Percentiles rank a stretch among this genome's conserved stretches.
Conservation (phyloP, 306 rosid genomes). For the Purshia tridentata region DNA sequence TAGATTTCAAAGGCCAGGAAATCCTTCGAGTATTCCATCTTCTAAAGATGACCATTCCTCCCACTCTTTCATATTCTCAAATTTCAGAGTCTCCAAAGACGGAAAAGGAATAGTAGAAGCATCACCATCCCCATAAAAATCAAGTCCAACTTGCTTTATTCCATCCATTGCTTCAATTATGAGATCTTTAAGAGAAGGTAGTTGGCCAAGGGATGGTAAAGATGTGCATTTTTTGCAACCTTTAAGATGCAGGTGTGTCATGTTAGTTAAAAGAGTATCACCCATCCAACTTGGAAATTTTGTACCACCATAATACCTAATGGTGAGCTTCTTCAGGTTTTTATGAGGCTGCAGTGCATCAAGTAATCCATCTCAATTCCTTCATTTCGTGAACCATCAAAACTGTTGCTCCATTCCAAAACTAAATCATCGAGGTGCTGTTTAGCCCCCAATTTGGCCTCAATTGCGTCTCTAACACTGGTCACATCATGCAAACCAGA, state of each 20-base stretch:
- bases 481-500: background rate
- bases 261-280: background rate
- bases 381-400: slow-evolving; percentile 19
- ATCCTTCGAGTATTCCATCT: slow-evolving; percentile 1
- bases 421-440: slow-evolving; percentile 1
- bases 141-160: slow-evolving; percentile 21
- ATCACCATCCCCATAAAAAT: slow-evolving; percentile 21
- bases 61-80: slow-evolving; percentile 27
- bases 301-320: slow-evolving; percentile 29
- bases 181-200: slow-evolving; percentile 32
- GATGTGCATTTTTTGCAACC: slow-evolving; percentile 9
- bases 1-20: slow-evolving; percentile 29
- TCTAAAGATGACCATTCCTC: slow-evolving; percentile 27
- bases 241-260: slow-evolving; percentile 1
- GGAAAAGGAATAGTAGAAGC: slow-evolving; percentile 18
- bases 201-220: slow-evolving; percentile 28
- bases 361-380: slow-evolving; percentile 8
- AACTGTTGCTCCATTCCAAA: slow-evolving; percentile 15
- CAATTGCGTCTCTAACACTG: slow-evolving; percentile 9
- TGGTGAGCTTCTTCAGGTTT: slow-evolving; percentile 16
- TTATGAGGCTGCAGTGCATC: slow-evolving; percentile 30
- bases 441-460: background rate
- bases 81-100: slow-evolving; percentile 23
- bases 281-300: slow-evolving; percentile 31
- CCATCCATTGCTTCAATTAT: slow-evolving; percentile 7